These are phyloP conservation scores for Thelephora aurantiotincta DNA, from an alignment of 768 basidiomycete genomes.

Conservation along the genomic window DNA sequence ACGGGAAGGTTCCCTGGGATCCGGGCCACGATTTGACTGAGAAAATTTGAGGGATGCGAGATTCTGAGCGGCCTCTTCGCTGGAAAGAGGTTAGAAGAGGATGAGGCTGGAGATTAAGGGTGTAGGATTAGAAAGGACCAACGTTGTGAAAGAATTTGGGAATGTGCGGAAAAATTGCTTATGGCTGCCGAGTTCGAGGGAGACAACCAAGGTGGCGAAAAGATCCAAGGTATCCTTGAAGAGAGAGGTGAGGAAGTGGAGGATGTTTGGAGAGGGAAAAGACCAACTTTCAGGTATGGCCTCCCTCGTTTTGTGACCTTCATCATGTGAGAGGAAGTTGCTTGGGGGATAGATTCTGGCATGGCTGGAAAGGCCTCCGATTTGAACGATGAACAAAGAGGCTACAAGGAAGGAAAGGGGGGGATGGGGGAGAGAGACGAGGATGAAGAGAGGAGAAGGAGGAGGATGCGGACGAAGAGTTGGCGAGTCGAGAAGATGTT, in stretches of 20 bases:
- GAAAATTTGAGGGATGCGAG: conserved; percentile 95
- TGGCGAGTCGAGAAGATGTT: conserved; percentile 2
- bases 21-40: conserved; percentile 95
- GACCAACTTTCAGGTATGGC: conserved; percentile 76
- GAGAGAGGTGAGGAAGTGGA: conserved; percentile 1
- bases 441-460: conserved; percentile 14
- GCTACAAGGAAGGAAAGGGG: conserved; percentile 6
- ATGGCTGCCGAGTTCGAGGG: conserved; percentile 75
- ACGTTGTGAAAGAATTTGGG: conserved; percentile 94
- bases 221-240: conserved; percentile 91
- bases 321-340: conserved; percentile 89
- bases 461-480: conserved; percentile 7
- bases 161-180: conserved; percentile 95
- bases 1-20: conserved; percentile 94
- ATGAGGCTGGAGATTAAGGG: neutral
- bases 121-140: conserved; percentile 18
- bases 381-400: neutral
- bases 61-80: conserved; percentile 91
- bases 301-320: conserved; percentile 94
- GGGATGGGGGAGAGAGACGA: conserved; percentile 18
- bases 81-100: conserved; percentile 18
- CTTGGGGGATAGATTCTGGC: conserved; percentile 28
- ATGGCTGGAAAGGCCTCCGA: conserved; percentile 16
- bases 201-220: conserved; percentile 92
- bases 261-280: conserved; percentile 2